phyloP scores from a whole-genome alignment of 176 grass and related monocot species.

The Triticum turgidum region DNA sequence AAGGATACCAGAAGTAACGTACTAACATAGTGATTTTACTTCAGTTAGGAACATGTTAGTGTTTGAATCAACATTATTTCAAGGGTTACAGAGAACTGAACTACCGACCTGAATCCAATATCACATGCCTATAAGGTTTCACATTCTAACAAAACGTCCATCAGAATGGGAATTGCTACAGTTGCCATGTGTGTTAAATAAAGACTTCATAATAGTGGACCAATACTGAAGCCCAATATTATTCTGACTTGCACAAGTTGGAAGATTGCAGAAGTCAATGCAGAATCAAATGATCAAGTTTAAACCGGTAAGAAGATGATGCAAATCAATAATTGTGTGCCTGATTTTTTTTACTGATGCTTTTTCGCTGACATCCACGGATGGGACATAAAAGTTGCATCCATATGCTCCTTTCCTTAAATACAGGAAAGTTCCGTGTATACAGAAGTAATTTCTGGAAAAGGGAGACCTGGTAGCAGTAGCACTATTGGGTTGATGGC shows the following conservation, averaged over 20 bases:
- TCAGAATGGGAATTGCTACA: neutral
- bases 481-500: conserved; percentile 41
- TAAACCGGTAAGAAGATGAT: neutral
- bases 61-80: neutral
- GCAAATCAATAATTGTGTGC: neutral
- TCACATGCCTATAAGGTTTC: neutral
- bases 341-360: neutral
- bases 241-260: neutral
- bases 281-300: conserved; percentile 2
- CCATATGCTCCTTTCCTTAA: neutral
- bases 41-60: neutral
- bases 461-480: conserved; percentile 31
- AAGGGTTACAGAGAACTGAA: neutral
- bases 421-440: neutral
- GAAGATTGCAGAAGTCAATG: neutral
- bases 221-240: neutral
- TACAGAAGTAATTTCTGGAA: neutral
- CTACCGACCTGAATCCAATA: neutral
- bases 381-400: neutral
- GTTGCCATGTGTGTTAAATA: neutral
- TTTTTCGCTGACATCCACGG: neutral
- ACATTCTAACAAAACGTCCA: neutral
- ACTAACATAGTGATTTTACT: neutral
- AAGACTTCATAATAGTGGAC: neutral
- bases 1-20: neutral